Evolutionary conservation across 352 stramenopile genomes (phyloP), one percentile per base, ranked within the genome.

Genomic region (Phytophthora palmivora): DNA sequence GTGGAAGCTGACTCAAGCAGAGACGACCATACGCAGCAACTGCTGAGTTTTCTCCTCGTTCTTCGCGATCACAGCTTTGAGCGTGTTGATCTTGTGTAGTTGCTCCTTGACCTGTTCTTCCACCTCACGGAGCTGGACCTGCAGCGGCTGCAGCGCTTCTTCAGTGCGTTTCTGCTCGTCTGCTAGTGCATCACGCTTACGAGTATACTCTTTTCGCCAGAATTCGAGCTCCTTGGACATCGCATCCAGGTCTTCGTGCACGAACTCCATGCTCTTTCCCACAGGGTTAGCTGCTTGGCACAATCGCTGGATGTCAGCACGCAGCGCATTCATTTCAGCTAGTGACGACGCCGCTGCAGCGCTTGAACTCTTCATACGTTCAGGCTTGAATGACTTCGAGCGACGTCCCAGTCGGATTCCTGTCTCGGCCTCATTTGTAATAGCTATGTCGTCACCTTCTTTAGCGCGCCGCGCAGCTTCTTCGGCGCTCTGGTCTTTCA

Each of bases 211-310:
- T 28, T 82, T 85, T 41, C 86, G 83, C 95, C 95, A 98, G 51
- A 92, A 82, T 42, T 95, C 86, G 30, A 98, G 86, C 68, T 98
- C 95, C 57, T 93, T 95, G 6, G 78, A 82, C 93, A 99, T 98
- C n/a, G 84, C 78, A 34, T 93, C 89, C 60, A 98, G 70, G 72
- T 98, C 95, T 58, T 98, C 89, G 61, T 96, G 82, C 16, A 98
- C 90, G 74, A 96, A 98, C 73, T 98, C 91, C 61, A 98, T 92
- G 55, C 86, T 97, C 47, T 95, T 92, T 14, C 87, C 92, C 38
- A 98, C 82, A 5, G 90, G 94, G 24, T 96, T 92, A 1, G 92
- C 94, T 6, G 87, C 89, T 72, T 98, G 90, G 49, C 92, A 97
- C 34, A 99, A 85, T 36, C 78, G 74, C 63, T 98, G 95, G 58